Evolutionary conservation across 768 basidiomycete genomes (phyloP).

Genomic region (Auricularia sp.): DNA sequence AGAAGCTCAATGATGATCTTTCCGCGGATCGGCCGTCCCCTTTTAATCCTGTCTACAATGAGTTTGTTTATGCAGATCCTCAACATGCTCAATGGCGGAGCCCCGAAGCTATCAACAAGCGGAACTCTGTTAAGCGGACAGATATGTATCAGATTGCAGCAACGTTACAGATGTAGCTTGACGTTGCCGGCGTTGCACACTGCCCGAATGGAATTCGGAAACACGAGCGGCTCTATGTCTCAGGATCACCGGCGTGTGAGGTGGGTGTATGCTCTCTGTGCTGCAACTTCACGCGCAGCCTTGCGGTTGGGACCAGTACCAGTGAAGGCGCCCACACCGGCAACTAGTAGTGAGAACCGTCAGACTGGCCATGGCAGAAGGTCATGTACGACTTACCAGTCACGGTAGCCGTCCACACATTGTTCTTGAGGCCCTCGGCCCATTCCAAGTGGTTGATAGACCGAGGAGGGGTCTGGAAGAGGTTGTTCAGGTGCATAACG

Average conservation of each 20-base stretch:
- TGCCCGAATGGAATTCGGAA: no score
- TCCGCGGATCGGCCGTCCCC: no score
- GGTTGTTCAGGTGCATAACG: not conserved
- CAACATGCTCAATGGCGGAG: no score
- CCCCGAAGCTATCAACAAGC: no score
- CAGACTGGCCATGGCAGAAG: not conserved
- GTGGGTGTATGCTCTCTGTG: not conserved
- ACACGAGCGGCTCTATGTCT: not conserved
- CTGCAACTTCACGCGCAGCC: not conserved
- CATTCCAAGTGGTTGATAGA: not conserved
- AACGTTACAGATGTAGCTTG: no score
- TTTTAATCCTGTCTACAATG: no score
- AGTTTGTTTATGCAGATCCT: no score
- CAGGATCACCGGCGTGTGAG: not conserved
- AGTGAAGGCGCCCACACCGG: not conserved
- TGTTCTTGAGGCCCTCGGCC: not conserved
- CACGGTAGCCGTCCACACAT: not conserved
- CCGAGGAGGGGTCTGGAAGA: not conserved
- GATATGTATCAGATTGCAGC: no score
- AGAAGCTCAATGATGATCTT: no score
- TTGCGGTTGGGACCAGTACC: not conserved
- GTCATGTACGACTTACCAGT: not conserved
- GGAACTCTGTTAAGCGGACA: no score
- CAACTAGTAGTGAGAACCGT: not conserved
- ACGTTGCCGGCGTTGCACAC: no score